Conservation (phyloP, 2,329 filamentous ascomycete species). For the Hymenoscyphus occultus region DNA sequence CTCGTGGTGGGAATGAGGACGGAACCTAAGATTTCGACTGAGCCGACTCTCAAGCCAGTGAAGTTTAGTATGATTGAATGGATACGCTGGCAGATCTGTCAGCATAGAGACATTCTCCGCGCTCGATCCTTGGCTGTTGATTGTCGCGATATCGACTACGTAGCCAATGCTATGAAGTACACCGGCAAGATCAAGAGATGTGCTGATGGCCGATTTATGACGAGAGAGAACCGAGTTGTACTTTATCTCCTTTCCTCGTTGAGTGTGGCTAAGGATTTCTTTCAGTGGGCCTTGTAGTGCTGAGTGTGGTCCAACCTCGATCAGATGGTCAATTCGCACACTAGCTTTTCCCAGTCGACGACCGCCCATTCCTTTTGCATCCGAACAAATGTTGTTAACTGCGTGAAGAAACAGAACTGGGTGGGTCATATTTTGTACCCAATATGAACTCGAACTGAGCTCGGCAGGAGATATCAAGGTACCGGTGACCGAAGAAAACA, state of each 20-base stretch:
- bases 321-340: neutral
- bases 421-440: constrained; percentile 44
- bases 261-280: constrained; percentile 5
- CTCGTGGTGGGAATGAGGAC: constrained; percentile 5
- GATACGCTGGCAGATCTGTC: constrained; percentile 12
- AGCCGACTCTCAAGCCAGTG: constrained; percentile 13
- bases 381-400: constrained; percentile 26
- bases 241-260: neutral
- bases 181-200: neutral
- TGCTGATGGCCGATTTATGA: constrained; percentile 7
- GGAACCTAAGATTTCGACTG: constrained; percentile 6
- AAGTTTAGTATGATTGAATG: constrained; percentile 13
- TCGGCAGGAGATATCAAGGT: neutral
- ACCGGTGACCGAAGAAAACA: constrained; percentile 45
- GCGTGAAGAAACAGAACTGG: constrained; percentile 44
- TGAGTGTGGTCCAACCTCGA: constrained; percentile 23
- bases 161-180: constrained; percentile 3
- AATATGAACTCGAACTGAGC: constrained; percentile 40
- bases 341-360: neutral
- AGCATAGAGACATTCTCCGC: constrained; percentile 1
- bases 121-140: constrained; percentile 35
- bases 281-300: constrained; percentile 16
- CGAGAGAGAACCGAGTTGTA: constrained; percentile 13
- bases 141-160: constrained; percentile 35
- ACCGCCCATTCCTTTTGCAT: neutral